These are phyloP conservation scores for Alternaria sp. DNA, from an alignment of 2,329 filamentous ascomycete species.

Conservation along the genomic window DNA sequence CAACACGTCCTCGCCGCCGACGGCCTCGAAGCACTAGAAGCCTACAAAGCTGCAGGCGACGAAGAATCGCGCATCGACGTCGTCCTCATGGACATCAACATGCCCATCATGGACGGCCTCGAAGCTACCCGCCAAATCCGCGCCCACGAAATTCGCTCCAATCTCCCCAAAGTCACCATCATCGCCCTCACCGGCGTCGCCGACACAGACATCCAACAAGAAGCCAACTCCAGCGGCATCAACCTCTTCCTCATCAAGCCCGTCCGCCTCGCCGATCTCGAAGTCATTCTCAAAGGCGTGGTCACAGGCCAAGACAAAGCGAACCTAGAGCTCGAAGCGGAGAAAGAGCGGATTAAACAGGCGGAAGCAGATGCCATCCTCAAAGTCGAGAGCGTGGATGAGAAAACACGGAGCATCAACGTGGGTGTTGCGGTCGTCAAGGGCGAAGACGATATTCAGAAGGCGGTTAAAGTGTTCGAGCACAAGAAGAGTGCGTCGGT, in stretches of 20 bases:
- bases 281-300: constrained; percentile 48
- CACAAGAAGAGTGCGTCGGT: constrained; percentile 11
- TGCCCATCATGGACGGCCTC: constrained; percentile 49
- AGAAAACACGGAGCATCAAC: constrained; percentile 4
- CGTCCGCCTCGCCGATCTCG: constrained; percentile 53
- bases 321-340: constrained; percentile 20
- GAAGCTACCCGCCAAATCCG: constrained; percentile 51
- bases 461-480: neutral
- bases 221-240: constrained; percentile 60
- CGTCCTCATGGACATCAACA: constrained; percentile 47
- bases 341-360: constrained; percentile 11
- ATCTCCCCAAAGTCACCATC: constrained; percentile 52
- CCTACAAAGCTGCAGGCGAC: constrained; percentile 30
- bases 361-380: constrained; percentile 5
- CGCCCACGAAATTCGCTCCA: constrained; percentile 54
- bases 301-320: constrained; percentile 37
- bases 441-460: constrained; percentile 2
- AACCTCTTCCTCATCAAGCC: constrained; percentile 64
- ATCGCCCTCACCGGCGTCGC: constrained; percentile 62
- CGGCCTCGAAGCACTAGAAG: constrained; percentile 46
- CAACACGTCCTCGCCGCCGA: constrained; percentile 42
- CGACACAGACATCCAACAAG: constrained; percentile 56
- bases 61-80: constrained; percentile 33
- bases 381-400: neutral
- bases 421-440: constrained; percentile 8